phyloP scores from a whole-genome alignment of 2,329 filamentous ascomycete genomes.

The Bisporella sp. region DNA sequence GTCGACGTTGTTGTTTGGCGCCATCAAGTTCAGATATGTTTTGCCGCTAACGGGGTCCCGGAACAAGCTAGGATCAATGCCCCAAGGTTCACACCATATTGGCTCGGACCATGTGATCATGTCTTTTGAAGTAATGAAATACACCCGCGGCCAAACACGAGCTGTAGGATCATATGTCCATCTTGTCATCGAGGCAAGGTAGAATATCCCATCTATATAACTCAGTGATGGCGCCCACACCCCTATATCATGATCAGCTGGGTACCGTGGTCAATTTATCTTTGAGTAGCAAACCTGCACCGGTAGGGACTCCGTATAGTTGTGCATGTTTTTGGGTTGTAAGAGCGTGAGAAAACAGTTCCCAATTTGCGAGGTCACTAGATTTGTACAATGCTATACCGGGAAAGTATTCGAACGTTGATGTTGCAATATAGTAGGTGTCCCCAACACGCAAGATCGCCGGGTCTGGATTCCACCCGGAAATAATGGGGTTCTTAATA shows the following conservation, averaged over 20 bases:
- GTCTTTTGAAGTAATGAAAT: slow-evolving; percentile 9
- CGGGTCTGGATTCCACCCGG: slow-evolving; percentile 47
- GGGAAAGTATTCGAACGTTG: slow-evolving; percentile 47
- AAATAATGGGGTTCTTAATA: slow-evolving; percentile 30
- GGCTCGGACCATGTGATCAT: slow-evolving; percentile 7
- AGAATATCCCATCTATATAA: slow-evolving; percentile 7
- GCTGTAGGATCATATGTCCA: slow-evolving; percentile 14
- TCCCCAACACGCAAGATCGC: slow-evolving; percentile 40
- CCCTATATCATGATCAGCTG: not conserved
- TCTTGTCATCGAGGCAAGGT: slow-evolving; percentile 7
- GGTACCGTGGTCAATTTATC: not conserved
- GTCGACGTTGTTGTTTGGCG: slow-evolving; percentile 10
- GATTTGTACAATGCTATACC: slow-evolving; percentile 45
- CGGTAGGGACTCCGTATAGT: slow-evolving; percentile 9
- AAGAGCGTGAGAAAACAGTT: slow-evolving; percentile 22
- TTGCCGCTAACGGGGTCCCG: slow-evolving; percentile 6
- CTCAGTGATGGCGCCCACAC: slow-evolving; percentile 9
- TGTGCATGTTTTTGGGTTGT: slow-evolving; percentile 7
- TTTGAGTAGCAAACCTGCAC: slow-evolving; percentile 3
- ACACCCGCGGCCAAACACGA: slow-evolving; percentile 14
- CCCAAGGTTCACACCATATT: slow-evolving; percentile 9
- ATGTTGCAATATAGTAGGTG: slow-evolving; percentile 46
- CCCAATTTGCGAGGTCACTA: slow-evolving; percentile 34
- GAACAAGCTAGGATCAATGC: slow-evolving; percentile 10
- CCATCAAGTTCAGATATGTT: slow-evolving; percentile 10